phyloP scores from a whole-genome alignment of 768 basidiomycete genomes.

The Asterophora parasitica region DNA sequence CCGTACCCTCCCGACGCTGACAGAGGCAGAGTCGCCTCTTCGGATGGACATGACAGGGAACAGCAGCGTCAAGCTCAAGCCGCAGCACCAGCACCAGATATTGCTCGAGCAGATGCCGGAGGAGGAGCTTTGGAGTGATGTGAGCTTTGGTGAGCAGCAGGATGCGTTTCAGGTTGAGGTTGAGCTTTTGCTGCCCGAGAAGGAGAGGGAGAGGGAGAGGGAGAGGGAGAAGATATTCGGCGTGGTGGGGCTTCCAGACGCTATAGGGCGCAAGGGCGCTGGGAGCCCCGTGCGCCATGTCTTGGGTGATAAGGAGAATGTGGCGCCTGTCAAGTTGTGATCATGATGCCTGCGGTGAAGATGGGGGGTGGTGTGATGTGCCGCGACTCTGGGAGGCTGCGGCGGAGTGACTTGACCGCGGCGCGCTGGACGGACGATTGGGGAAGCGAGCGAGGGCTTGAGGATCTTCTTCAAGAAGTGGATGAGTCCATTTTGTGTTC shows the following conservation, averaged over 20 bases:
- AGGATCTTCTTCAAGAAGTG: not conserved
- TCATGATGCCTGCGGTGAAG: not conserved
- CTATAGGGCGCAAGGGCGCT: constrained; percentile 15
- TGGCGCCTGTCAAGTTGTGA: constrained; percentile 21
- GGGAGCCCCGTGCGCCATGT: constrained; percentile 30
- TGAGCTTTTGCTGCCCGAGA: not conserved
- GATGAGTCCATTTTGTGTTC: not conserved
- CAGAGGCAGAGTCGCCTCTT: constrained; percentile 43
- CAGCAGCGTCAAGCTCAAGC: constrained; percentile 16
- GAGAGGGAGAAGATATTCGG: constrained; percentile 9
- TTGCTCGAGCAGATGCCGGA: constrained; percentile 56
- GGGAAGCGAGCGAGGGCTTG: not conserved
- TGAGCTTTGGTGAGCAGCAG: constrained; percentile 51
- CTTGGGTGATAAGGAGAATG: constrained; percentile 50
- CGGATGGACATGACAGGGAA: constrained; percentile 34
- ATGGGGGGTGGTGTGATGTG: not conserved
- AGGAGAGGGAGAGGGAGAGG: constrained; percentile 1
- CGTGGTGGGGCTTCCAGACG: constrained; percentile 4
- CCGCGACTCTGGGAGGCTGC: not conserved
- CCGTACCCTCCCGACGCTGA: constrained; percentile 1
- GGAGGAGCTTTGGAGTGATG: constrained; percentile 43
- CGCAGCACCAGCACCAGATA: constrained; percentile 39
- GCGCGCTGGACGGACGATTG: constrained; percentile 9
- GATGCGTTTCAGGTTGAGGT: not conserved
- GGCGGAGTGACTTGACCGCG: not conserved